phyloP scores from a whole-genome alignment of 805 yeast genomes.

The Candida loeiensis region DNA sequence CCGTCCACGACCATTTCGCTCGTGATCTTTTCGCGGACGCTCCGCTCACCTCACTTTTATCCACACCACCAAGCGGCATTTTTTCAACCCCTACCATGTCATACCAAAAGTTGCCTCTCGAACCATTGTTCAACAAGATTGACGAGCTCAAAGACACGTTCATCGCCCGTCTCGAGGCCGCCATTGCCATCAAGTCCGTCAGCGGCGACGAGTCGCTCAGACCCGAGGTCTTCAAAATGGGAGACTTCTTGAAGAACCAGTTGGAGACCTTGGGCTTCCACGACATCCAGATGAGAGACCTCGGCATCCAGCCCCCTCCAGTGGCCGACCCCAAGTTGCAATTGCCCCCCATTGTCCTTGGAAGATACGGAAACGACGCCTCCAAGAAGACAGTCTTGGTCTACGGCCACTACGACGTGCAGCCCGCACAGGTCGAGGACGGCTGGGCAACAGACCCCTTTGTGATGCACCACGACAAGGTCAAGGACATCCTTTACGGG shows the following conservation, averaged over 20 bases:
- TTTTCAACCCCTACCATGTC: conserved; percentile 23
- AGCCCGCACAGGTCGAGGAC: conserved; percentile 88
- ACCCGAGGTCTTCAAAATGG: conserved; percentile 87
- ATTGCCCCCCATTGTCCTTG: conserved; percentile 93
- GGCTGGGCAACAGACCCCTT: conserved; percentile 98
- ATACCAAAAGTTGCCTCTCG: conserved; percentile 38
- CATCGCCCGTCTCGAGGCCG: conserved; percentile 67
- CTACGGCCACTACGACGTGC: conserved; percentile 98
- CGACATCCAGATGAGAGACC: conserved; percentile 75
- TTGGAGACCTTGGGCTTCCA: conserved; percentile 70
- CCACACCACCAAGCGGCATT: background rate
- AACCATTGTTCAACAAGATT: conserved; percentile 56
- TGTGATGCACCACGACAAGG: conserved; percentile 53
- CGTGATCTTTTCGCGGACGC: background rate
- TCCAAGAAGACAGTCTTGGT: conserved; percentile 82
- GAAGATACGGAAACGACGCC: conserved; percentile 80
- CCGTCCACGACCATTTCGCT: too few relatives aligned
- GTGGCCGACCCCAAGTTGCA: conserved; percentile 61
- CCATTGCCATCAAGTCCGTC: conserved; percentile 94
- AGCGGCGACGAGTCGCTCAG: conserved; percentile 87
- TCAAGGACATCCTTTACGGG: conserved; percentile 72
- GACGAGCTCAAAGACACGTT: conserved; percentile 73
- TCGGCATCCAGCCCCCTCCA: conserved; percentile 93
- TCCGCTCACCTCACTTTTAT: background rate
- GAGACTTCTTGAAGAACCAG: conserved; percentile 71